Evolutionary conservation across 2,329 filamentous ascomycete species (phyloP).

Genomic region (Cladosporium colombiae): DNA sequence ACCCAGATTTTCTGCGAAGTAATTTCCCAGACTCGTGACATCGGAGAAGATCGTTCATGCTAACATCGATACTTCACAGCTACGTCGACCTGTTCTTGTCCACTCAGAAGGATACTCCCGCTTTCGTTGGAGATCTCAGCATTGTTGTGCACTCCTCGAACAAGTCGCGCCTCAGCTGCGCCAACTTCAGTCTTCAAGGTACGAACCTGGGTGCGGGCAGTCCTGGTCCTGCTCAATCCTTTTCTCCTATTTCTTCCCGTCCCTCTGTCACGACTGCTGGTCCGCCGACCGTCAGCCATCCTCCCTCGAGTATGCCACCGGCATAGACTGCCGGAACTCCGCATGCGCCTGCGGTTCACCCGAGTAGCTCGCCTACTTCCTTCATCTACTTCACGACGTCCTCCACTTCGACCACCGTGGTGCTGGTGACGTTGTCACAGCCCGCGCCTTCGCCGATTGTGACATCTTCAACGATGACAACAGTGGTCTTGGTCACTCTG

Average conservation of each 20-base stretch:
- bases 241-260: not conserved
- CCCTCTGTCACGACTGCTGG: not conserved
- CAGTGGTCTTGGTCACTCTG: conserved; percentile 2
- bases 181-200: conserved; percentile 50
- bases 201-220: conserved; percentile 16
- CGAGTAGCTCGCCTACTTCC: not conserved
- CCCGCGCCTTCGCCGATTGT: conserved; percentile 2
- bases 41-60: not conserved
- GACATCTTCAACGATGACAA: not conserved
- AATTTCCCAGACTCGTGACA: not conserved
- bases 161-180: conserved; percentile 57
- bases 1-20: conserved; percentile 36
- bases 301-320: not conserved
- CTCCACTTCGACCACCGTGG: conserved; percentile 3
- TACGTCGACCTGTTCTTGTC: conserved; percentile 55
- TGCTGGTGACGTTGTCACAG: not conserved
- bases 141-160: conserved; percentile 57
- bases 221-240: conserved; percentile 7
- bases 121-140: conserved; percentile 57
- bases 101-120: conserved; percentile 40
- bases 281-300: conserved; percentile 7
- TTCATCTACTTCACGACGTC: not conserved
- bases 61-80: conserved; percentile 30
- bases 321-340: not conserved
- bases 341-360: no score